These are phyloP conservation scores for Rubia yunnanensis DNA, from an alignment of 257 asterid species.

Conservation along the genomic window DNA sequence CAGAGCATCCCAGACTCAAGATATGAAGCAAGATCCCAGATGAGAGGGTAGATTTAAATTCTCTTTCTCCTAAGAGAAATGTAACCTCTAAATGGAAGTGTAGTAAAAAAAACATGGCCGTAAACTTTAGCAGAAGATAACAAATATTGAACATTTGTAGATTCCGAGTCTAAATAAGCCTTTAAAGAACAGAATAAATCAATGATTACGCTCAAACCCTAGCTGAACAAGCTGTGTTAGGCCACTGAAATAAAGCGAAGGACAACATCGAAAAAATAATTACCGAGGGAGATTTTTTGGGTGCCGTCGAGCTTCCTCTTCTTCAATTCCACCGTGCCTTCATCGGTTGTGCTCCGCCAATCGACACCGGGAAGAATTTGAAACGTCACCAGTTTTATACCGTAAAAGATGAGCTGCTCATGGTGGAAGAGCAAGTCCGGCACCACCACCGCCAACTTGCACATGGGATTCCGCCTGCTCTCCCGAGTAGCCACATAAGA, in stretches of 20 bases:
- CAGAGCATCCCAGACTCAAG: not conserved
- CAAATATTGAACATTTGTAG: too few species aligned
- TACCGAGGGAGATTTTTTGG: conserved; percentile 26
- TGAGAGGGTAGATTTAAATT: conserved; percentile 1
- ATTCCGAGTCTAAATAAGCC: not conserved
- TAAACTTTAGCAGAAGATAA: too few species aligned
- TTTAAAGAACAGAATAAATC: not conserved
- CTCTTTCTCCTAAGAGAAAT: not conserved
- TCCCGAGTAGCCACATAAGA: too few species aligned
- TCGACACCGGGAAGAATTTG: not conserved
- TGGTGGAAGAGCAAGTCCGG: too few species aligned
- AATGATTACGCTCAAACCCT: not conserved
- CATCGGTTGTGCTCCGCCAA: conserved; percentile 2
- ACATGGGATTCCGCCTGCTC: too few species aligned
- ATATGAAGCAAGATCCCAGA: conserved; percentile 12
- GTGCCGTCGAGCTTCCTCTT: conserved; percentile 33
- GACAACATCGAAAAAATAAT: not conserved
- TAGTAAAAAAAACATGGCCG: not conserved
- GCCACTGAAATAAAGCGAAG: not conserved
- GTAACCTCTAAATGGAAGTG: not conserved
- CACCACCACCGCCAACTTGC: too few species aligned
- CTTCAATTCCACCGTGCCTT: conserved; percentile 22
- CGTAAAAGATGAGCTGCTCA: too few species aligned
- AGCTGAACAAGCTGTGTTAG: not conserved
- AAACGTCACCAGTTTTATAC: not conserved